A percentile compares a stretch with the other conserved stretches of the same genome.
These are phyloP conservation scores for Sugiyamaella pinicola DNA, from an alignment of 1,139 yeast genomes.

Conservation along the genomic window DNA sequence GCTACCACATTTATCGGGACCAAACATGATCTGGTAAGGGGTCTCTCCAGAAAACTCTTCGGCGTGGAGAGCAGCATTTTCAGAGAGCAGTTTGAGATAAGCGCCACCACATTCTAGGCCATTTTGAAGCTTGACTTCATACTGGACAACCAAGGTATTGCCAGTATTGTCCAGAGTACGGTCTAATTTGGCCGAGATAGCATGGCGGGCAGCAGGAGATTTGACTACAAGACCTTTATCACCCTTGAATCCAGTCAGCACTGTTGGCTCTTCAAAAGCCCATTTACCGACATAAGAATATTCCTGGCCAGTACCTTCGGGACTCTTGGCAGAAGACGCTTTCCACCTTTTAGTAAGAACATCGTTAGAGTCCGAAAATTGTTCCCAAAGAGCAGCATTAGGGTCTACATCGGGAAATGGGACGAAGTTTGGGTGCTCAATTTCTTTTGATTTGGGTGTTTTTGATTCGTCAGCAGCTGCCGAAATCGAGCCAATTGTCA, in stretches of 20 bases:
- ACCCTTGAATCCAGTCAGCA: conserved; percentile 58
- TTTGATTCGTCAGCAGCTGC: conserved; percentile 8
- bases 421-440: conserved; percentile 23
- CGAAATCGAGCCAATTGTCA: conserved; percentile 16
- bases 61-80: conserved; percentile 49
- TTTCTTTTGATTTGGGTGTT: background rate
- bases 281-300: conserved; percentile 71
- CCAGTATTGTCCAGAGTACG: conserved; percentile 57
- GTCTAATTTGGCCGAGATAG: conserved; percentile 64
- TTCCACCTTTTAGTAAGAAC: conserved; percentile 53
- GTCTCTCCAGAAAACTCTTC: conserved; percentile 60
- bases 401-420: conserved; percentile 23
- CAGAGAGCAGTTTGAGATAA: conserved; percentile 70
- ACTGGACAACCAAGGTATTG: conserved; percentile 77
- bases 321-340: conserved; percentile 59
- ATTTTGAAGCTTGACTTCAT: conserved; percentile 80
- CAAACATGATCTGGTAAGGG: conserved; percentile 87
- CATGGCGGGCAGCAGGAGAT: conserved; percentile 76
- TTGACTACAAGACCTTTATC: conserved; percentile 78
- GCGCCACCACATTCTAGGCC: conserved; percentile 87
- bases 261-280: conserved; percentile 62
- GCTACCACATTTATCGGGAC: conserved; percentile 89
- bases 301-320: conserved; percentile 43
- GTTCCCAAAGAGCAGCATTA: conserved; percentile 49
- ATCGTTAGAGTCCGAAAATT: conserved; percentile 55